A percentile compares a stretch with the other conserved stretches of the same genome.
phyloP scores from a whole-genome alignment of 164 flowering plant species.

The Akebia trifoliata region DNA sequence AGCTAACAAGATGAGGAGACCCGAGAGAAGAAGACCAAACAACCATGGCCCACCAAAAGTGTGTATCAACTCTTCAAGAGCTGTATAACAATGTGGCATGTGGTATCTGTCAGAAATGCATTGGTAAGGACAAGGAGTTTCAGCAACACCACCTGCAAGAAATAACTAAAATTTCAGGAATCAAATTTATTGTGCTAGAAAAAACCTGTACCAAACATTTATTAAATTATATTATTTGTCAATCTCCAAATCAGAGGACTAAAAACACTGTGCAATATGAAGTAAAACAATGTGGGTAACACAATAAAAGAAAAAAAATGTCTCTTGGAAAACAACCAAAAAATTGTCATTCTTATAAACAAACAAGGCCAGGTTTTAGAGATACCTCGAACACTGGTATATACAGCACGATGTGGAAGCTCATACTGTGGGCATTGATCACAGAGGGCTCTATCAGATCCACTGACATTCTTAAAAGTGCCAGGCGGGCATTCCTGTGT shows the following conservation, averaged over 20 bases:
- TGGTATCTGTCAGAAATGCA: conserved; percentile 91
- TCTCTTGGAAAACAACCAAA: too few relatives aligned
- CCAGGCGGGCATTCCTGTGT: conserved; percentile 92
- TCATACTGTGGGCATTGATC: conserved; percentile 54
- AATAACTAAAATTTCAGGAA: conserved; percentile 7
- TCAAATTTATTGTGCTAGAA: too few relatives aligned
- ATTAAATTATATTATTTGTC: too few relatives aligned
- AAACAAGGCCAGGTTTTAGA: neutral
- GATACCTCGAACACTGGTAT: conserved; percentile 71
- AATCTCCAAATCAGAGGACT: too few relatives aligned
- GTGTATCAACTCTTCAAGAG: conserved; percentile 85
- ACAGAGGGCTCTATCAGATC: conserved; percentile 75
- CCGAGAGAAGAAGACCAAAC: conserved; percentile 71
- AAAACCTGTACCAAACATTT: too few relatives aligned
- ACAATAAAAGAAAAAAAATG: too few relatives aligned
- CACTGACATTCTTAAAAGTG: conserved; percentile 78
- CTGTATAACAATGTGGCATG: conserved; percentile 89
- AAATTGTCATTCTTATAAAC: too few relatives aligned
- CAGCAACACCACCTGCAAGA: conserved; percentile 77
- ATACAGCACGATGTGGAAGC: conserved; percentile 87
- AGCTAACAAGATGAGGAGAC: conserved; percentile 73
- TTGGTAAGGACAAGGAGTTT: conserved; percentile 82
- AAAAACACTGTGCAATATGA: too few relatives aligned
- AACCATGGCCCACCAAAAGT: conserved; percentile 99
- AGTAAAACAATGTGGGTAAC: too few relatives aligned